phyloP scores from a whole-genome alignment of 164 flowering plant genomes.

The Santalum album region DNA sequence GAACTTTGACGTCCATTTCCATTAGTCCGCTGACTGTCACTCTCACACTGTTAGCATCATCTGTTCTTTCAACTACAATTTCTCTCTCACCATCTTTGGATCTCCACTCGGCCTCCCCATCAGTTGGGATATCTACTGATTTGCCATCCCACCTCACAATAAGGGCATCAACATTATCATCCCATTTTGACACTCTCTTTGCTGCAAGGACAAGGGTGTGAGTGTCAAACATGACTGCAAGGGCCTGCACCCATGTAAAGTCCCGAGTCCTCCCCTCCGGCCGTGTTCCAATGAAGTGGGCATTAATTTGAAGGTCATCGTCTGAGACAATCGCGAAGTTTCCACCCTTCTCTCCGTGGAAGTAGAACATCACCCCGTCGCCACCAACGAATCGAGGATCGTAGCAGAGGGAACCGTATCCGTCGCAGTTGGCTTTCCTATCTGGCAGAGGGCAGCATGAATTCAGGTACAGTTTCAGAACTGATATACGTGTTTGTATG shows the following conservation, averaged over 20 bases:
- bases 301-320: slow-evolving; percentile 44
- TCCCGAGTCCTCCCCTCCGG: slow-evolving; percentile 52
- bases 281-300: slow-evolving; percentile 56
- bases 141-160: slow-evolving; percentile 39
- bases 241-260: slow-evolving; percentile 72
- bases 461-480: neutral
- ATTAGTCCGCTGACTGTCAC: slow-evolving; percentile 33
- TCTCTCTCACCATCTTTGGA: slow-evolving; percentile 17
- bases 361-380: slow-evolving; percentile 70
- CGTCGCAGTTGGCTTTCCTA: slow-evolving; percentile 49
- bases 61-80: slow-evolving; percentile 51
- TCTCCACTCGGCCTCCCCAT: slow-evolving; percentile 56
- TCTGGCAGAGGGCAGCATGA: slow-evolving; percentile 12
- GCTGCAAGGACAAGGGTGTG: slow-evolving; percentile 42
- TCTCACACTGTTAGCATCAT: slow-evolving; percentile 41
- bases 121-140: slow-evolving; percentile 25
- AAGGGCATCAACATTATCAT: slow-evolving; percentile 45
- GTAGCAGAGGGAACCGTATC: slow-evolving; percentile 55
- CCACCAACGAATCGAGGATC: slow-evolving; percentile 72
- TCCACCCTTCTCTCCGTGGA: slow-evolving; percentile 58
- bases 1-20: slow-evolving; percentile 40
- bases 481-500: too few species aligned
- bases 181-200: slow-evolving; percentile 49
- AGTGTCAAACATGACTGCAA: slow-evolving; percentile 52
- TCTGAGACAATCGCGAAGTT: slow-evolving; percentile 63